Evolutionary conservation across 371 early-diverging fungal species (phyloP), one percentile per base, ranked within the genome.

Genomic region (Mucor lusitanicus): DNA sequence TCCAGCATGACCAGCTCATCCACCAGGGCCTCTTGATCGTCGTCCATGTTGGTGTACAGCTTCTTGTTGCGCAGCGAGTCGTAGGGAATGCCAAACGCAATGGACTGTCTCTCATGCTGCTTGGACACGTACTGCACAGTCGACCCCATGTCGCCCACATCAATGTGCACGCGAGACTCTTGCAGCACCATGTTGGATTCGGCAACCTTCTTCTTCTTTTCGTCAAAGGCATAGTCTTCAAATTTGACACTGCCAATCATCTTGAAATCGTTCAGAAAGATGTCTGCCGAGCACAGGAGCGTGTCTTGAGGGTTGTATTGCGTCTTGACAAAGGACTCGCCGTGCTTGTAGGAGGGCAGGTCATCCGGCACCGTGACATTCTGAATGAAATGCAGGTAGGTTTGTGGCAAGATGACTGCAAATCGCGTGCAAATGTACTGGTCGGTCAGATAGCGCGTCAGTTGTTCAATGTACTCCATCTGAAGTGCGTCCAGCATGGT

Each of bases 341-440:
- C 84, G 37, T 77, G 72, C 54, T 84, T 84, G 50, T 85, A 78
- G 2, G 83, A 82, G 9, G 88, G 86, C 15, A 88, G 67, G 32
- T 88, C 88, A 56, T 90, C 92, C 0, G 93, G 92, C 35, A 92
- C 79, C 74, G 87, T 81, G 21, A 90, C 91, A 66, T 94, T 92
- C 74, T 94, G 93, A 56, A 94, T 90, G 59, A 88, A 88, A 11
- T 90, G 90, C 3, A 92, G 68, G 62, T 91, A 88, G 0, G 91
- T 75, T 32, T 81, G 78, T 2, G 92, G 91, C 8, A 90, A 66
- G 53, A 81, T 82, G 11, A 91, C 74, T 0, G 87, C 80, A 64
- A 91, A 84, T 46, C 84, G 85, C 23, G 80, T 81, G 30, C 78
- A 80, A 6, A 81, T 71, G 48, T 75, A 84, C 54, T 85, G 80